Base-by-base conservation (phyloP, 768 basidiomycete genomes). In the Leccinum subgranulosum region DNA sequence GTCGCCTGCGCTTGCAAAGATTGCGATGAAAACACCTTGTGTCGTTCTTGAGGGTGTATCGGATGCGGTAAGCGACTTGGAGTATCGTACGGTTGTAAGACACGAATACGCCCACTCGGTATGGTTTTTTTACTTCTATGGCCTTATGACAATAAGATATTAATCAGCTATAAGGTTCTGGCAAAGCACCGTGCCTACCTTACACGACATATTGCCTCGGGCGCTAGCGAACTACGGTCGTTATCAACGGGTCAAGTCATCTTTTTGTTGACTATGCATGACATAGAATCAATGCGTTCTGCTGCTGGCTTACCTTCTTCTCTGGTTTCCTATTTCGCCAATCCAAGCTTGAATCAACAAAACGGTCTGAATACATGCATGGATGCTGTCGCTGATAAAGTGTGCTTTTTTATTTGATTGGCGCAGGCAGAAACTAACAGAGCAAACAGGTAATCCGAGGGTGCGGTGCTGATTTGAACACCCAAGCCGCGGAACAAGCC, bases 51-150 rank as follows among this genome's bases (percentile, higher is more conserved):
- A 97, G 69, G 85, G 84, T 57, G 83, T 90, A 0, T 84, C 85
- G 53, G 94, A 96, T 67, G 87, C 86, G 17, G 86, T 87, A 17
- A 92, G 90, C 63, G 93, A 94, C 59, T 79, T 98, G 23, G 94
- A 96, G 71, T 97, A 95, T 68, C 95, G 93, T 67, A 88, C 93
- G 4, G 87, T 94, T 28, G 82, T 98, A 51, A 80, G 94, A 17
- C 88, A 88, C 64, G 93, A 95, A 65, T 95, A 88, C 64, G 85
- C 86, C 0, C 80, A 85, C 60, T 86, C 83, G 34, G 92, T 92
- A 64, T 63, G 84, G 21, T 53, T 46, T 48, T 46, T 48, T 23
- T 14, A n/a, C 8, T 4, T 29, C 8, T 39, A n/a, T 10, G 17
- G 39, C 10, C 19, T 10, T 41, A 17, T 36, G 31, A 53, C 12